These are phyloP conservation scores for Penicillium samsonianum DNA, from an alignment of 495 filamentous ascomycete species.

Conservation along the genomic window DNA sequence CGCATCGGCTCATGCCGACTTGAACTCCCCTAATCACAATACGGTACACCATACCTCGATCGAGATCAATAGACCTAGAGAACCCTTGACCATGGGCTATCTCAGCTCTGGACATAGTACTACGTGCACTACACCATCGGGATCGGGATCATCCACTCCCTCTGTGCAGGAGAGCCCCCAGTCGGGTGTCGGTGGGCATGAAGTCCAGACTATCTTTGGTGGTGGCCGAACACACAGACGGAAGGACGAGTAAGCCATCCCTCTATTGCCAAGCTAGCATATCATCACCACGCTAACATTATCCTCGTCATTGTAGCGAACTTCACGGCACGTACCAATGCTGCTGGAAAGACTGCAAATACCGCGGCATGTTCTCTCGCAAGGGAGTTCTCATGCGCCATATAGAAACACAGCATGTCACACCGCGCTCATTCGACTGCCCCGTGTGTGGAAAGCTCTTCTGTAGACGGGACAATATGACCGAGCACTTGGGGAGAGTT, in stretches of 20 bases:
- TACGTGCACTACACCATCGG: background rate
- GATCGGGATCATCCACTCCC: background rate
- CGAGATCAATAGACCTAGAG: background rate
- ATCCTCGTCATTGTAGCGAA: background rate
- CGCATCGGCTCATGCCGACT: background rate
- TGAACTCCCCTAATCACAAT: background rate
- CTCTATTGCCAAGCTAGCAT: background rate
- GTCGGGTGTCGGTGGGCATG: background rate
- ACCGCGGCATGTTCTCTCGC: constrained; percentile 6
- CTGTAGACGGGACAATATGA: constrained; percentile 1
- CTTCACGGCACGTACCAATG: background rate
- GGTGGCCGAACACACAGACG: background rate
- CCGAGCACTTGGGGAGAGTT: background rate
- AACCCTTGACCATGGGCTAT: background rate
- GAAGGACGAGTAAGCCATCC: background rate
- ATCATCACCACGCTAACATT: background rate
- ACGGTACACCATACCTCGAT: background rate
- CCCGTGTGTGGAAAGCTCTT: background rate
- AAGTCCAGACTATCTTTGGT: background rate
- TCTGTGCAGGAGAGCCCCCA: background rate
- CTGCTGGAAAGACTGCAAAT: constrained; percentile 9
- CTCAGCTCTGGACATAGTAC: background rate
- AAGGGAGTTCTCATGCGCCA: constrained; percentile 19
- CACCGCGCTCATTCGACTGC: constrained; percentile 8
- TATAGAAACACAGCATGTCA: constrained; percentile 19